Conservation (phyloP, 306 rosid genomes). For the Argentina anserina region DNA sequence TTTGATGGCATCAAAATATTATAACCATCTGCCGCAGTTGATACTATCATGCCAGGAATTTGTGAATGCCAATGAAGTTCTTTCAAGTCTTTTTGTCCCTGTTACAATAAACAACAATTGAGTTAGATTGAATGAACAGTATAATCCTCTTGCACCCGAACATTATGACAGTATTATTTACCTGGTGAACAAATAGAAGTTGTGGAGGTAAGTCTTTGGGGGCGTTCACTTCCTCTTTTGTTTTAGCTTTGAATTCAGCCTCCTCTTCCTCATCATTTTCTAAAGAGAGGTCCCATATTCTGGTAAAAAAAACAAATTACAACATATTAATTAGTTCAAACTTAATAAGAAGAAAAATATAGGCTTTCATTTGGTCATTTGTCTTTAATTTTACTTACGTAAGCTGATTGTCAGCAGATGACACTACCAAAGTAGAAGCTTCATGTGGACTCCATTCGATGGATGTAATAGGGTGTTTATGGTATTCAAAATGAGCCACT, state of each 20-base stretch:
- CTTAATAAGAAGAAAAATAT: background rate
- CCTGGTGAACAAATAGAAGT: constrained; percentile 92
- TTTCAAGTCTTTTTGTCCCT: constrained; percentile 92
- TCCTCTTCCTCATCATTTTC: constrained; percentile 97
- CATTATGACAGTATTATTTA: constrained; percentile 6
- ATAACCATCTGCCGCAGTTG: constrained; percentile 89
- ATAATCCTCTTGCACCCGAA: background rate
- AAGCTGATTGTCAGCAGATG: constrained; percentile 90
- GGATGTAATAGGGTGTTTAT: constrained; percentile 81
- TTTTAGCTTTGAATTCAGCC: constrained; percentile 81
- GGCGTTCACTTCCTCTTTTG: constrained; percentile 71
- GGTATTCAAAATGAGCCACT: constrained; percentile 86
- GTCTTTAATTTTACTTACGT: constrained; percentile 53
- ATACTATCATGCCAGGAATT: constrained; percentile 95
- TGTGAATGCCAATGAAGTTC: constrained; percentile 95
- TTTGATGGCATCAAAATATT: constrained; percentile 94
- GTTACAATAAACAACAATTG: constrained; percentile 15
- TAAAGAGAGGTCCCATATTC: constrained; percentile 96
- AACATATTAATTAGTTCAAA: background rate
- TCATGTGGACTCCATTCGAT: constrained; percentile 98
- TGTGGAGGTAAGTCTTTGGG: constrained; percentile 97
- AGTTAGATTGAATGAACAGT: background rate
- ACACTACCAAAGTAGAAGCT: constrained; percentile 80
- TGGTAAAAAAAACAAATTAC: constrained; percentile 24
- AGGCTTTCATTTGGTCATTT: background rate